phyloP scores from a whole-genome alignment of 495 filamentous ascomycete species.

The Penicillium malachiteum region DNA sequence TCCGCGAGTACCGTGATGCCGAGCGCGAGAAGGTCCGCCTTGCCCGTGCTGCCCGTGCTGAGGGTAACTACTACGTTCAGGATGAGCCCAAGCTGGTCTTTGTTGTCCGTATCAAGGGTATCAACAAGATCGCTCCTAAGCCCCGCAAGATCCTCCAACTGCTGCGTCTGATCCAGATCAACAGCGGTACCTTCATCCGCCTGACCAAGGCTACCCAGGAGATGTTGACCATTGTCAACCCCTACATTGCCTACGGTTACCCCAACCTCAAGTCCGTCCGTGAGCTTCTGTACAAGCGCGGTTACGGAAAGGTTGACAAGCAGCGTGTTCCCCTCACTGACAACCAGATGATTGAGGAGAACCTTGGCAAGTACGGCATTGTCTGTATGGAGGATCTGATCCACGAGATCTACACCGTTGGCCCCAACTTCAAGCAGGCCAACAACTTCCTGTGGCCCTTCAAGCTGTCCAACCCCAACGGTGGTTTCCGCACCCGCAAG shows the following conservation, averaged over 20 bases:
- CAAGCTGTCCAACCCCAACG: slow-evolving; percentile 97
- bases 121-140: slow-evolving; percentile 99
- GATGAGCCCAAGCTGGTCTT: slow-evolving; percentile 97
- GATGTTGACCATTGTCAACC: slow-evolving; percentile 98
- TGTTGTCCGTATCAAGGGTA: slow-evolving; percentile 99
- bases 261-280: slow-evolving; percentile 98
- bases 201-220: slow-evolving; percentile 96
- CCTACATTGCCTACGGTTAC: slow-evolving; percentile 98
- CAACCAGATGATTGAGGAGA: slow-evolving; percentile 95
- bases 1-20: slow-evolving; percentile 96
- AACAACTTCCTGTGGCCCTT: slow-evolving; percentile 99
- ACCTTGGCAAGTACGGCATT: slow-evolving; percentile 96
- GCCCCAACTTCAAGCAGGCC: slow-evolving; percentile 99
- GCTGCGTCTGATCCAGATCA: slow-evolving; percentile 98
- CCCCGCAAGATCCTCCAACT: slow-evolving; percentile 99
- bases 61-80: slow-evolving; percentile 89
- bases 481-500: slow-evolving; percentile 92
- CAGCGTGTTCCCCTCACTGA: slow-evolving; percentile 95
- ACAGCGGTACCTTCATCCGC: slow-evolving; percentile 98
- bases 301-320: slow-evolving; percentile 96
- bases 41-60: slow-evolving; percentile 79
- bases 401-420: slow-evolving; percentile 98
- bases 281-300: slow-evolving; percentile 99
- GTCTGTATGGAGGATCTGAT: slow-evolving; percentile 99
- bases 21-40: slow-evolving; percentile 99